Base-by-base conservation (phyloP, 352 stramenopile species). In the Globisporangium camurandrum region DNA sequence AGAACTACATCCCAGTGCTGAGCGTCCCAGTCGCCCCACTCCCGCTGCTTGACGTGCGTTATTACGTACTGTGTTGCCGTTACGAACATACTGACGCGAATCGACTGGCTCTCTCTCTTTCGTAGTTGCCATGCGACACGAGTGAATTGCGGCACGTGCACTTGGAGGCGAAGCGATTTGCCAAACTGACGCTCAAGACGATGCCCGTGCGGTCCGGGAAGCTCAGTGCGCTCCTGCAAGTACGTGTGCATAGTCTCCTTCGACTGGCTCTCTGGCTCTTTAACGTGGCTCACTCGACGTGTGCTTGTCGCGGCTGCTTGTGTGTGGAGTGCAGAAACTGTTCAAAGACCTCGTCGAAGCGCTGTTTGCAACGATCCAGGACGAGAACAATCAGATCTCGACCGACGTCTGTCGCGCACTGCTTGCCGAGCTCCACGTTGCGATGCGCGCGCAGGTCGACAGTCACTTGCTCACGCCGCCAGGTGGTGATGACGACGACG, bases 341-440 rank as follows among this genome's bases (percentile, higher is more conserved):
- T 92, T 89, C 54, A 74, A 79, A 48, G 73, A 89, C 31, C 64
- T 87, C 26, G 64, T 92, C 19, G 63, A 82, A 27, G 88, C 80
- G 5, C 52, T 86, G 22, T 89, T 76, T 34, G 34, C 61, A 3
- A 80, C 73, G 27, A 82, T 88, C 52, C 60, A 76, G 47, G 75
- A 89, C n/a, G 67, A 88, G 37, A 92, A 89, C 51, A 72, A 87
- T 44, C 62, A 64, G 2, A 52, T 88, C 19, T 92, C 77, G 2
- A 76, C 69, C 0, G 62, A 84, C 6, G 36, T 78, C 24, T 92
- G 80, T n/a, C 66, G 75, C 30, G 57, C 61, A 4, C 31, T 89
- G 24, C 71, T 92, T 11, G 51, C 50, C 28, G 55, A 71, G n/a
- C 62, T 92, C 0, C 77, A 88, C 38, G 52, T 43, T 10, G 66